These are phyloP conservation scores for Oleoguttula mirabilis DNA, from an alignment of 495 filamentous ascomycete species.

Conservation along the genomic window DNA sequence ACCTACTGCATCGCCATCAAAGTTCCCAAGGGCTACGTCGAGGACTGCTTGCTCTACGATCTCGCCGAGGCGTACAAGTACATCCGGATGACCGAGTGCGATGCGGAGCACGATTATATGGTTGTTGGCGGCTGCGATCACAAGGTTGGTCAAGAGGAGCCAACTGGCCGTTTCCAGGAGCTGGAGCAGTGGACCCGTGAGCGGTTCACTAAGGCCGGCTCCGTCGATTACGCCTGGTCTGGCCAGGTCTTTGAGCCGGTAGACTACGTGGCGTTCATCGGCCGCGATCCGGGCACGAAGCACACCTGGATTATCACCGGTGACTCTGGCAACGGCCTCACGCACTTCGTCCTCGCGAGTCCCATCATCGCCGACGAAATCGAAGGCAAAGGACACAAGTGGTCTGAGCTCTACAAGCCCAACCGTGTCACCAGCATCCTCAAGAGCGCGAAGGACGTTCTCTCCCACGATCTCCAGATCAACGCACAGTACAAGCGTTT, in stretches of 20 bases:
- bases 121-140: constrained; percentile 49
- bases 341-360: constrained; percentile 43
- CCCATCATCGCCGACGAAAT: constrained; percentile 45
- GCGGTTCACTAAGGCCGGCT: constrained; percentile 39
- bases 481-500: constrained; percentile 46
- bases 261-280: constrained; percentile 43
- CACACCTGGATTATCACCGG: constrained; percentile 45
- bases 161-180: constrained; percentile 2
- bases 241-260: constrained; percentile 47
- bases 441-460: constrained; percentile 31
- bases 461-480: constrained; percentile 39
- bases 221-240: constrained; percentile 43
- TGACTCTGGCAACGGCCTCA: constrained; percentile 49
- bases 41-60: constrained; percentile 47
- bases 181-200: constrained; percentile 35
- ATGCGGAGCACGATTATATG: constrained; percentile 42
- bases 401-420: constrained; percentile 40
- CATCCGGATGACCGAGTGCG: constrained; percentile 39
- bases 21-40: constrained; percentile 37
- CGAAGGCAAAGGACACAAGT: constrained; percentile 35
- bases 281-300: constrained; percentile 41
- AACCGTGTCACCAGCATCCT: constrained; percentile 33
- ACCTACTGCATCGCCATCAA: constrained; percentile 49
- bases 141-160: constrained; percentile 45
- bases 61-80: constrained; percentile 44